phyloP scores from a whole-genome alignment of 768 basidiomycete genomes.

The Pholiota microspora region DNA sequence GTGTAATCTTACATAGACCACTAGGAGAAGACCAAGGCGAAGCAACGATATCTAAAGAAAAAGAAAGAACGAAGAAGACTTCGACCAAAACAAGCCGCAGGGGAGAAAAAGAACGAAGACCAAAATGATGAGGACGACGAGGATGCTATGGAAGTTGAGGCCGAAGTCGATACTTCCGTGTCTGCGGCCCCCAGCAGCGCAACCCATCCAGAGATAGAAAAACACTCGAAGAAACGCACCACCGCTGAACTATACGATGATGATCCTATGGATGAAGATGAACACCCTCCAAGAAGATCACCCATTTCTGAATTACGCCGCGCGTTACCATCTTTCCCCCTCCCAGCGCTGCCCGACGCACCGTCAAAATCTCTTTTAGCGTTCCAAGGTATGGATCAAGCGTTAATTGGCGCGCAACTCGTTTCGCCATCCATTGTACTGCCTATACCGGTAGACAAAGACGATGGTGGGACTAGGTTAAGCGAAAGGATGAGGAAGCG shows the following conservation, averaged over 20 bases:
- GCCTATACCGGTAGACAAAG: slow-evolving; percentile 41
- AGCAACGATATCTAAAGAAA: slow-evolving; percentile 27
- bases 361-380: slow-evolving; percentile 72
- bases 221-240: slow-evolving; percentile 11
- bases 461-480: slow-evolving; percentile 46
- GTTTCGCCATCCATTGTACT: slow-evolving; percentile 53
- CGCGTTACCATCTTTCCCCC: slow-evolving; percentile 66
- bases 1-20: slow-evolving; percentile 15
- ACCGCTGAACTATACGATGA: slow-evolving; percentile 4
- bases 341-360: slow-evolving; percentile 61
- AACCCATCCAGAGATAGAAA: neutral
- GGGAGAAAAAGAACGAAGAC: neutral
- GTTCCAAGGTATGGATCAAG: slow-evolving; percentile 76
- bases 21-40: slow-evolving; percentile 29
- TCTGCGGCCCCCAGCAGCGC: neutral
- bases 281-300: neutral
- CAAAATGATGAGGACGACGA: slow-evolving; percentile 6
- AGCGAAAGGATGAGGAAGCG: slow-evolving; percentile 59
- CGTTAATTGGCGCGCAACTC: slow-evolving; percentile 65
- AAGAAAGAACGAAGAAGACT: slow-evolving; percentile 30
- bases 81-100: neutral
- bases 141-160: slow-evolving; percentile 3
- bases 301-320: slow-evolving; percentile 19
- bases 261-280: slow-evolving; percentile 8
- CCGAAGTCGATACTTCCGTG: neutral